Base-by-base conservation (phyloP, 2,329 filamentous ascomycete genomes). In the Ascochyta lentis region DNA sequence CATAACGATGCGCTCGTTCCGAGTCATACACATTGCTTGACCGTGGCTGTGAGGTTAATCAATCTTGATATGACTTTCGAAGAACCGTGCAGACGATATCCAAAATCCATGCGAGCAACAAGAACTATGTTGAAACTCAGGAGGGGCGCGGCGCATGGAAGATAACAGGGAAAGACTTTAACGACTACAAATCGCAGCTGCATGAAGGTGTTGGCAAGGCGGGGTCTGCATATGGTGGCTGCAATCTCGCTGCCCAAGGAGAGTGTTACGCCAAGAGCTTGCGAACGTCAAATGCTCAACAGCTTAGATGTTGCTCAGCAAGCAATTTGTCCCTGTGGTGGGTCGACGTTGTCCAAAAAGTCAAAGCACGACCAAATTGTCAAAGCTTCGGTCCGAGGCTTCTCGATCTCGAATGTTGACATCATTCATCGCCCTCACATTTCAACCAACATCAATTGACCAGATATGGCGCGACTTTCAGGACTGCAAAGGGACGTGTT, bases 401-500 rank as follows among this genome's bases (percentile, higher is more conserved):
- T 38, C 29, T 34, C 22, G 34, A 42, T 38, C 47, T 56, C 16
- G 38, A 52, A 44, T 52, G 29, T 35, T 59, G 56, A 59, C 51
- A 54, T 54, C 47, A 46, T 31, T 31, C 27, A 26, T 41, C 29
- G 8, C 37, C 22, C 10, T 44, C 42, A 47, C 23, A 43, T 23
- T 42, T 33, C 29, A 40, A 24, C 37, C 6, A n/a, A 16, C 33
- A n/a, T 38, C 26, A 42, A 38, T 43, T 29, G 35, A 33, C 37
- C 39, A 40, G 26, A 8, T 4, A 77, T 77, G 74, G 66, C 64
- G 22, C 83, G 86, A 66, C 80, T 93, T 24, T 96, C 93, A 7
- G 95, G 95, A 33, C 81, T 98, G n/a, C 94, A 98, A 74, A 89
- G 86, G 68, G 92, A 96, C 69, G 94, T 97, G 3, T 77, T 98